Base-by-base conservation (phyloP, 1,284 basidiomycete species). In the Sanghuangporus sanghuang region DNA sequence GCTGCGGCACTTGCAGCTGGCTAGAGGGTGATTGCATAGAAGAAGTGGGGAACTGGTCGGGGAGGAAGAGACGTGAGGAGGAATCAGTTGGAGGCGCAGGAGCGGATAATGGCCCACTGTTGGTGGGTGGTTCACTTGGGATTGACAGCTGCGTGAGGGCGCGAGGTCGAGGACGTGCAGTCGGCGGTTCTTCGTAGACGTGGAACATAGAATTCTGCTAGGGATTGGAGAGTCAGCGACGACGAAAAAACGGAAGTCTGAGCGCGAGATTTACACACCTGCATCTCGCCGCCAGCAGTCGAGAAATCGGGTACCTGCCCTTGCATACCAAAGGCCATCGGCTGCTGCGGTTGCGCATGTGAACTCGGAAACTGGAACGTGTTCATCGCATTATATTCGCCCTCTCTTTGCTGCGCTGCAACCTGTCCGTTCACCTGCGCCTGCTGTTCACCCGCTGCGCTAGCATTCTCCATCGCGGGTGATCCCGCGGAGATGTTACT, bases 231-330 rank as follows among this genome's bases (percentile, higher is more conserved):
- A 42, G 49, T 21, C 27, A 49, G 32, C 32, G 7, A n/a, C n/a
- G 39, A 11, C 35, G 44, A 23, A 48, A 48, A 2, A 21, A 18
- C 9, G 11, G 35, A 39, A 0, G 21, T 4, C 16, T 3, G 27
- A 46, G 16, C 5, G 16, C 16, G n/a, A 18, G 3, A 59, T 36
- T 39, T 59, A 64, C 63, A 12, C 49, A 50, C 58, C 21, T 55
- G 50, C 39, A 60, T 56, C 35, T 59, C 62, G 48, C 55, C 42
- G 57, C 52, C 57, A 42, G 57, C 55, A 53, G 55, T 46, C 16
- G 63, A 64, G 53, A 54, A 64, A 16, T 44, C 49, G 36, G 63
- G 58, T 21, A 60, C 63, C 57, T 64, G 63, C 50, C 63, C 63
- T 61, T 57, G 59, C n/a, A 57, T 42, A 32, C 49, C 62, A 48